Percentiles rank a stretch among this genome's conserved stretches.
phyloP scores from a whole-genome alignment of 139 green algal genomes.

The Trebouxia sp. region DNA sequence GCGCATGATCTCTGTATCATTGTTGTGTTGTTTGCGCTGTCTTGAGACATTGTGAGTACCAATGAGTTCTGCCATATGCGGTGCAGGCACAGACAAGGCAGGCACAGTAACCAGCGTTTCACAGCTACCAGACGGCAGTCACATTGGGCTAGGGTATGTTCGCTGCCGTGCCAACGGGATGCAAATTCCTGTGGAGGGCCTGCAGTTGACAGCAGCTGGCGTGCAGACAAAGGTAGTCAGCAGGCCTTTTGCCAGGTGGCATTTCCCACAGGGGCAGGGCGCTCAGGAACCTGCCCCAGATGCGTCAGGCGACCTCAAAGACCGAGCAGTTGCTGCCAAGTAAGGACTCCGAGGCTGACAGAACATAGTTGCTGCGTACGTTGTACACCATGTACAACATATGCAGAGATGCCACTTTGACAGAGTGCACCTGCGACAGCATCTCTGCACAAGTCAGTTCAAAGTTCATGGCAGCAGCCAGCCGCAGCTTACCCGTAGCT shows the following conservation, averaged over 20 bases:
- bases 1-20: too few species aligned
- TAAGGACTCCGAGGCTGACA: too few species aligned
- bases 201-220: slow-evolving; percentile 3
- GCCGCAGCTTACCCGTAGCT: too few species aligned
- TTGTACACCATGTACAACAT: too few species aligned
- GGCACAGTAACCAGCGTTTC: slow-evolving; percentile 50
- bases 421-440: too few species aligned
- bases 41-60: too few species aligned
- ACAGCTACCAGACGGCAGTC: slow-evolving; percentile 29
- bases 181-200: slow-evolving; percentile 49
- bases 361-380: too few species aligned
- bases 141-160: slow-evolving; percentile 67
- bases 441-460: too few species aligned
- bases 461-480: too few species aligned
- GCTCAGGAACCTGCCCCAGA: neutral
- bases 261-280: slow-evolving; percentile 18
- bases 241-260: neutral
- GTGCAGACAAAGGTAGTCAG: slow-evolving; percentile 11
- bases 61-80: too few species aligned
- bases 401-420: too few species aligned
- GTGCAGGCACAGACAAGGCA: slow-evolving; percentile 35
- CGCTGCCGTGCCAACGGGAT: slow-evolving; percentile 44
- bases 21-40: too few species aligned
- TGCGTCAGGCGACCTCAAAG: neutral
- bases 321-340: slow-evolving; percentile 16